These are phyloP conservation scores for Scedosporium apiospermum DNA, from an alignment of 2,329 filamentous ascomycete genomes.

Conservation along the genomic window DNA sequence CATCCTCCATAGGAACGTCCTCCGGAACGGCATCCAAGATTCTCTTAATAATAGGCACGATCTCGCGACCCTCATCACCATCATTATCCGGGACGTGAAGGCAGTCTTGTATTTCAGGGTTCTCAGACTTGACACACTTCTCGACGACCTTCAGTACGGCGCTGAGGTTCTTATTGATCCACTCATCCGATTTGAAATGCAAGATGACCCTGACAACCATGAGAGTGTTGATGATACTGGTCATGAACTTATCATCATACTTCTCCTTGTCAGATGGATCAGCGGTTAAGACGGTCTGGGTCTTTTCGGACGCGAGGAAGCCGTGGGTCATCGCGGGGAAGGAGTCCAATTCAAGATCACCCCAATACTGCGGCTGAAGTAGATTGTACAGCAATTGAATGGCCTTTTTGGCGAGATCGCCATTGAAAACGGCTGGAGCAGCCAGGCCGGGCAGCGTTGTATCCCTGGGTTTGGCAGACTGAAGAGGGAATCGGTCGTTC, in stretches of 20 bases:
- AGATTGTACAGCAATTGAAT: slow-evolving; percentile 75
- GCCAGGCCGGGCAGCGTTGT: slow-evolving; percentile 15
- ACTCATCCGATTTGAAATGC: slow-evolving; percentile 80
- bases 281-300: slow-evolving; percentile 46
- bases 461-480: slow-evolving; percentile 58
- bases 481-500: slow-evolving; percentile 73
- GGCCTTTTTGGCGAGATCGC: slow-evolving; percentile 79
- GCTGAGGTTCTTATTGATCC: slow-evolving; percentile 72
- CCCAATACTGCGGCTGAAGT: slow-evolving; percentile 81
- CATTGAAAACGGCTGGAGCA: slow-evolving; percentile 41
- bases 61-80: slow-evolving; percentile 57
- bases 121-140: slow-evolving; percentile 79
- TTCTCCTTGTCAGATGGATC: slow-evolving; percentile 59
- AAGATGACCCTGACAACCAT: slow-evolving; percentile 87
- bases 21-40: slow-evolving; percentile 85
- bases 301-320: slow-evolving; percentile 74
- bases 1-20: slow-evolving; percentile 62
- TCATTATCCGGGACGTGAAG: slow-evolving; percentile 66
- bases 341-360: slow-evolving; percentile 81
- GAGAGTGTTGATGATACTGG: slow-evolving; percentile 84
- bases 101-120: slow-evolving; percentile 88
- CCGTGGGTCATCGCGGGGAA: slow-evolving; percentile 75
- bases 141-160: slow-evolving; percentile 81
- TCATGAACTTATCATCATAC: slow-evolving; percentile 74
- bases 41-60: slow-evolving; percentile 68